phyloP scores from a whole-genome alignment of 1,139 yeast genomes.

The Tardiomyces blankii region DNA sequence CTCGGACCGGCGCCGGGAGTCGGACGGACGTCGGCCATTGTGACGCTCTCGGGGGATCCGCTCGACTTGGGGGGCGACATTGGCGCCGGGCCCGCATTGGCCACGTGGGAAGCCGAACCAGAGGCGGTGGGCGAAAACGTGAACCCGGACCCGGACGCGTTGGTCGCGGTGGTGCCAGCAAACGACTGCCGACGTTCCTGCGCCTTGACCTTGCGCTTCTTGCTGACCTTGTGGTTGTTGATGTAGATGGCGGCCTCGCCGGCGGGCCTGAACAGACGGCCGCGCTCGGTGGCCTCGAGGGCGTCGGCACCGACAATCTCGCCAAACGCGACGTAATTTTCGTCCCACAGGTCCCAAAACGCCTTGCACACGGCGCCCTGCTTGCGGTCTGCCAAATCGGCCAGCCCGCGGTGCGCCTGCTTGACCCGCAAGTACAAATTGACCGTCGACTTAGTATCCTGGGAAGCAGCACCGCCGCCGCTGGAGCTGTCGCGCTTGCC shows the following conservation, averaged over 20 bases:
- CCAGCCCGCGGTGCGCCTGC: constrained; percentile 17
- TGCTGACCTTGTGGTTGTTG: constrained; percentile 15
- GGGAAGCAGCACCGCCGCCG: constrained; percentile 6
- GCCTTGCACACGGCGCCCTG: constrained; percentile 26
- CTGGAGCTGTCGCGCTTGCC: constrained; percentile 3
- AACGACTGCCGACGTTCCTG: constrained; percentile 13
- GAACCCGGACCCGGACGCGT: not conserved
- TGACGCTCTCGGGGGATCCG: constrained; percentile 1
- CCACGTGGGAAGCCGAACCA: constrained; percentile 2
- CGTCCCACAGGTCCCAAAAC: constrained; percentile 27
- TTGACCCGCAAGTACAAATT: constrained; percentile 18
- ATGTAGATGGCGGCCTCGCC: constrained; percentile 24
- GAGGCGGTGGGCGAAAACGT: not conserved
- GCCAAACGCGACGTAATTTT: constrained; percentile 19
- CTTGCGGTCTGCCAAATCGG: constrained; percentile 22
- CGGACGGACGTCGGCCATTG: not conserved
- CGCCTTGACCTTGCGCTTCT: constrained; percentile 12
- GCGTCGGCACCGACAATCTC: constrained; percentile 21
- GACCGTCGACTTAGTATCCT: constrained; percentile 8
- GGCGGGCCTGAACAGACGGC: constrained; percentile 22
- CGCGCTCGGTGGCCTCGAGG: constrained; percentile 18
- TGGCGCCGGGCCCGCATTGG: not conserved
- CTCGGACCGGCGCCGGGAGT: no score
- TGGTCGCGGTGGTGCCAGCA: not conserved
- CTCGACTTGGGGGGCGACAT: not conserved